Base-by-base conservation (phyloP, 2,329 filamentous ascomycete species). In the Ophiostoma ips region DNA sequence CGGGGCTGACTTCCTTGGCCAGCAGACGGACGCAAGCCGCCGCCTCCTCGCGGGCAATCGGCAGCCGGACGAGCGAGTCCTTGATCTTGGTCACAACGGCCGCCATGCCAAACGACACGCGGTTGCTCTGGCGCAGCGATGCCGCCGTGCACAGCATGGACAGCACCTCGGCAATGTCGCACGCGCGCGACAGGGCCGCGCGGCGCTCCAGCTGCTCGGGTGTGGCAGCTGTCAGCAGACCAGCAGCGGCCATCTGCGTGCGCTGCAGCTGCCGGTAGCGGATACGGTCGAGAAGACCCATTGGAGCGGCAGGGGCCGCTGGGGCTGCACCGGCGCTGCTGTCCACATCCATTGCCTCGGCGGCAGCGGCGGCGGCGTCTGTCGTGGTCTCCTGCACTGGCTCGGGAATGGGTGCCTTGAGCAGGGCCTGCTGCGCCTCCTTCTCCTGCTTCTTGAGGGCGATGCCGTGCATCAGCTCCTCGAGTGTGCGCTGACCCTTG, bases 271-370 rank as follows among this genome's bases (percentile, higher is more conserved):
- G 77, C 68, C 90, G 90, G 50, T 75, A 71, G 55, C 83, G 81
- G 55, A 94, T 76, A 46, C 84, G 81, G 62, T 89, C 84, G 51
- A 92, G 71, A 21, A 94, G 76, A 49, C 77, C 78, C 68, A 83
- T 79, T 66, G 80, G 49, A 1, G 45, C 6, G 2, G 34, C 36
- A 5, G 44, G 38, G n/a, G 49, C 21, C 16, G 37, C 49, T 5
- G 41, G 8, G 2, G 19, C 1, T 2, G 37, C 5, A 13, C 12
- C 18, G 31, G 3, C 19, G 34, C 24, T 28, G 7, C 13, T 30
- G 40, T 52, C 51, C 19, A 52, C 44, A 3, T 52, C 30, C 51
- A 48, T 52, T 3, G 41, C 41, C 13, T 44, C 41, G 4, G 15
- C 35, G 24, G 3, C 31, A 28, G 41, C 41, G 15, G 37, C 41